Evolutionary conservation across 768 basidiomycete species (phyloP).

Genomic region (Amanita fuliginea): DNA sequence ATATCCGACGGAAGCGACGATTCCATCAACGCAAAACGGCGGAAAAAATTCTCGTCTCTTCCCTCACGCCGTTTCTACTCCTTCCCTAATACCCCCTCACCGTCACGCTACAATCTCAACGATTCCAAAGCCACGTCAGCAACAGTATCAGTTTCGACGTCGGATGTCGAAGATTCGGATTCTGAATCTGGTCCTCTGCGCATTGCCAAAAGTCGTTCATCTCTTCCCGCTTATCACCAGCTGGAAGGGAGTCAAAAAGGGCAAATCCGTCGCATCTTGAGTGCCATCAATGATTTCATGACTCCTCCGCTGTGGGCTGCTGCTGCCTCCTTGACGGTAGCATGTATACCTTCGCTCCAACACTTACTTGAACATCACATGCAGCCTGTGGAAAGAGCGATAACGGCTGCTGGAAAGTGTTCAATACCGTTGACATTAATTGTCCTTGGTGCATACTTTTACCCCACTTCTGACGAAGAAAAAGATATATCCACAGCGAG

Average conservation of each 20-base stretch:
- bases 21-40: conserved; percentile 2
- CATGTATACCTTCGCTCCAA: conserved; percentile 2
- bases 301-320: conserved; percentile 1
- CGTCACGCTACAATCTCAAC: conserved; percentile 23
- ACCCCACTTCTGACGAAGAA: neutral
- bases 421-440: conserved; percentile 8
- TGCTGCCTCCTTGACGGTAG: neutral
- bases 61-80: conserved; percentile 36
- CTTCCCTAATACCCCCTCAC: conserved; percentile 50
- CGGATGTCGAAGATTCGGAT: conserved; percentile 17
- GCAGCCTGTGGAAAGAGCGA: conserved; percentile 1
- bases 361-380: neutral
- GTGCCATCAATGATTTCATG: neutral
- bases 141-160: conserved; percentile 8
- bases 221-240: neutral
- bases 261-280: neutral
- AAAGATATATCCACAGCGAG: neutral
- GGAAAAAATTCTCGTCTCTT: conserved; percentile 4
- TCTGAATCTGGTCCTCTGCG: conserved; percentile 8
- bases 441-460: conserved; percentile 6
- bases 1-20: neutral
- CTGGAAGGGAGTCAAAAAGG: neutral
- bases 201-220: neutral
- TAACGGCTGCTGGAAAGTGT: conserved; percentile 4
- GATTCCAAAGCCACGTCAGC: conserved; percentile 14